Conservation (phyloP, 2,329 filamentous ascomycete genomes). For the Aspergillus puulaauensis region DNA sequence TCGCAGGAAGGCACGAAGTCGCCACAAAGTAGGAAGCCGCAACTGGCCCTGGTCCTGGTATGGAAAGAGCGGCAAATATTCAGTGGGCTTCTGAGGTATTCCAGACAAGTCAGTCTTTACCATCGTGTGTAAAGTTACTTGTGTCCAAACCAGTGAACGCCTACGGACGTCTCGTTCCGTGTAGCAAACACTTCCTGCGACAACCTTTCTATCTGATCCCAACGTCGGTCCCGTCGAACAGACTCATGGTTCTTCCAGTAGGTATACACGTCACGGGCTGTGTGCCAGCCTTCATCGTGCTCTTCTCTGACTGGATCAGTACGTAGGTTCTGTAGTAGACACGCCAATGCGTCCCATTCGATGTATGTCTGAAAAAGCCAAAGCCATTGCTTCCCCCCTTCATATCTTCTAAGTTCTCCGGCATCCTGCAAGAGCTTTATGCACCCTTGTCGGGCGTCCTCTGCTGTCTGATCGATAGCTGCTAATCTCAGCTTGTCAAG, state of each 20-base stretch:
- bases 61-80: too few relatives aligned
- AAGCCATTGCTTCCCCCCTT: slow-evolving; percentile 16
- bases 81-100: too few relatives aligned
- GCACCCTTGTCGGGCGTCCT: slow-evolving; percentile 6
- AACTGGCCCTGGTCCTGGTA: too few relatives aligned
- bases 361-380: slow-evolving; percentile 23
- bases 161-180: too few relatives aligned
- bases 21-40: too few relatives aligned
- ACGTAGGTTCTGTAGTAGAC: slow-evolving; percentile 15
- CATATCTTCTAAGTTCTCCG: slow-evolving; percentile 11
- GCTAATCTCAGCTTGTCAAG: slow-evolving; percentile 17
- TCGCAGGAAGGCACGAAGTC: too few relatives aligned
- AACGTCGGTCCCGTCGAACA: slow-evolving; percentile 3
- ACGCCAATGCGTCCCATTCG: slow-evolving; percentile 21
- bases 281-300: slow-evolving; percentile 6
- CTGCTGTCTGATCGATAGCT: slow-evolving; percentile 8
- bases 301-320: not conserved
- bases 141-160: not conserved
- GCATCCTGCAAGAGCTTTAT: slow-evolving; percentile 19
- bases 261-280: slow-evolving; percentile 12
- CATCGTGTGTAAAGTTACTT: not conserved
- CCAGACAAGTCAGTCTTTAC: too few relatives aligned
- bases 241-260: slow-evolving; percentile 14
- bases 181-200: not conserved
- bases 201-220: slow-evolving; percentile 17